A percentile compares a stretch with the other conserved stretches of the same genome.
Conservation (phyloP, 1,284 basidiomycete species). For the Cutaneotrichosporon mucoides region DNA sequence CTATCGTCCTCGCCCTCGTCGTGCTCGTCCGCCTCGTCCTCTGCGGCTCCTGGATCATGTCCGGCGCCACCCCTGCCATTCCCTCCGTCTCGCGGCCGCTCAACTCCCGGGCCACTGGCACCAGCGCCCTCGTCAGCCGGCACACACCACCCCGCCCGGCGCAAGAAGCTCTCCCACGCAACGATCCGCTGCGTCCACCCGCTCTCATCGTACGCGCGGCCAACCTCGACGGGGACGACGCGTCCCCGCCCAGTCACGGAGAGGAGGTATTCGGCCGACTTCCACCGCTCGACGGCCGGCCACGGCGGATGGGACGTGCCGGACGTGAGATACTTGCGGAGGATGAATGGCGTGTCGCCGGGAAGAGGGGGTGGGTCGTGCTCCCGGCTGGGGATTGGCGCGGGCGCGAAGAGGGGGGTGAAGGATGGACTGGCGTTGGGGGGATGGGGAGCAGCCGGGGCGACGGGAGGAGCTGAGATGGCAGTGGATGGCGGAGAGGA, state of each 20-base stretch:
- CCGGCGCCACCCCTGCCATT: too few relatives aligned
- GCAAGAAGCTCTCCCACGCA: constrained; percentile 70
- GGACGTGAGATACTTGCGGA: constrained; percentile 56
- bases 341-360: constrained; percentile 70
- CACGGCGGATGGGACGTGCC: constrained; percentile 68
- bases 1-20: neutral
- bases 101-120: too few relatives aligned
- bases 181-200: constrained; percentile 81
- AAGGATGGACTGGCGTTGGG: constrained; percentile 1
- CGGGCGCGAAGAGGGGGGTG: constrained; percentile 17
- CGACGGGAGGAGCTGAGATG: neutral
- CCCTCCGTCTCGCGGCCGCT: too few relatives aligned
- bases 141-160: constrained; percentile 54
- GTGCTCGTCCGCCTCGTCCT: too few relatives aligned
- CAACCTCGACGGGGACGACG: constrained; percentile 85
- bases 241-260: constrained; percentile 68
- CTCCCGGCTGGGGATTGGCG: constrained; percentile 48
- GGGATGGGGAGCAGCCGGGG: neutral
- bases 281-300: constrained; percentile 58
- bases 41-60: too few relatives aligned
- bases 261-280: constrained; percentile 63
- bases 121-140: too few relatives aligned
- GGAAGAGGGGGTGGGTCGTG: too few relatives aligned
- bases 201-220: constrained; percentile 71
- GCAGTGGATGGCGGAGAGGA: too few relatives aligned